phyloP scores from a whole-genome alignment of 257 asterid species.

The Petrea volubilis region DNA sequence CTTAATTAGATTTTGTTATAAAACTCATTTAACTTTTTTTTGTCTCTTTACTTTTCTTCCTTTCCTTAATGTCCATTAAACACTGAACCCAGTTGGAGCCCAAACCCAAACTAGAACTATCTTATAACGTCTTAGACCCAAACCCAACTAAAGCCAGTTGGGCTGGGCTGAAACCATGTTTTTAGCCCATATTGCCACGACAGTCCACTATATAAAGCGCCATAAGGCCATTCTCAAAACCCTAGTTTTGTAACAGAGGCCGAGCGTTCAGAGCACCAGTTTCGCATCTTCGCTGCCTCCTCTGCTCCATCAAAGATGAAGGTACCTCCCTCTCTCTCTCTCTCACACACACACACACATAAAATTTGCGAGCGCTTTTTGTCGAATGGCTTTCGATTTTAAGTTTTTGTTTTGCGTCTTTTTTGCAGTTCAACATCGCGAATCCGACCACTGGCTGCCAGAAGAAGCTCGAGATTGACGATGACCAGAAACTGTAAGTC shows the following conservation, averaged over 20 bases:
- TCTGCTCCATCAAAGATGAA: constrained; percentile 35
- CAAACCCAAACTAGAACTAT: too few relatives aligned
- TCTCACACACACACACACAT: background rate
- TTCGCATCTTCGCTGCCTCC: constrained; percentile 16
- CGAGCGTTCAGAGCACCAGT: background rate
- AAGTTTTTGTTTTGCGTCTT: background rate
- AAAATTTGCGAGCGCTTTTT: background rate
- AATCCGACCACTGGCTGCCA: constrained; percentile 61
- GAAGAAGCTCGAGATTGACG: constrained; percentile 65
- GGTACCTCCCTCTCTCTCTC: constrained; percentile 17
- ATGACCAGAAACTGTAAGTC: constrained; percentile 52
- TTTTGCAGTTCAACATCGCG: constrained; percentile 50
- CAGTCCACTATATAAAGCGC: background rate
- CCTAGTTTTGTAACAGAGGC: constrained; percentile 21
- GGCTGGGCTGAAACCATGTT: too few relatives aligned
- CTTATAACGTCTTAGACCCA: too few relatives aligned
- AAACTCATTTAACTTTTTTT: too few relatives aligned
- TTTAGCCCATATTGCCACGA: too few relatives aligned
- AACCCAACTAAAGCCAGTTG: too few relatives aligned
- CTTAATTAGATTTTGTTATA: too few relatives aligned
- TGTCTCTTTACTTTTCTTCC: too few relatives aligned
- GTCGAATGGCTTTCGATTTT: background rate
- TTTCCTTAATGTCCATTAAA: too few relatives aligned
- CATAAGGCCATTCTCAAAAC: background rate
- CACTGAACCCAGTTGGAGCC: too few relatives aligned